A percentile compares a stretch with the other conserved stretches of the same genome.
These are phyloP conservation scores for Hypomontagnella monticulosa DNA, from an alignment of 495 filamentous ascomycete genomes.

Conservation along the genomic window DNA sequence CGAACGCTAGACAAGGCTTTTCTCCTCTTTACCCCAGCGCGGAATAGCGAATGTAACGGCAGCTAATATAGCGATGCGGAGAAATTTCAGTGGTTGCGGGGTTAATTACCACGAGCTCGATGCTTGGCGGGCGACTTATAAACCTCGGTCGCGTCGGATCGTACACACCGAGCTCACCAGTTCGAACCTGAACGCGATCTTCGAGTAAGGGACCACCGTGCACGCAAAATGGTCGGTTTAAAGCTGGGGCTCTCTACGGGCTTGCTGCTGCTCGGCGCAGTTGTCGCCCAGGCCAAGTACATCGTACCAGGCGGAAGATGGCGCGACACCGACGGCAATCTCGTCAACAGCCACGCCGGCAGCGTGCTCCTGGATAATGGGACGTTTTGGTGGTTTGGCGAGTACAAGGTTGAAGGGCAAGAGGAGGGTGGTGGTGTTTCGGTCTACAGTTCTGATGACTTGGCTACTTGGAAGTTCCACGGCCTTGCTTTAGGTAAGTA, in stretches of 20 bases:
- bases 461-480: slow-evolving; percentile 54
- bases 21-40: slow-evolving; percentile 22
- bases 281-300: slow-evolving; percentile 45
- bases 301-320: slow-evolving; percentile 59
- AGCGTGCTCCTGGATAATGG: slow-evolving; percentile 48
- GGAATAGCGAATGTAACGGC: slow-evolving; percentile 21
- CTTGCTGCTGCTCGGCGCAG: slow-evolving; percentile 34
- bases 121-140: slow-evolving; percentile 34
- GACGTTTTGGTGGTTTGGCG: slow-evolving; percentile 57
- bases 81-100: slow-evolving; percentile 23
- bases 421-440: slow-evolving; percentile 55
- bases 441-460: slow-evolving; percentile 53
- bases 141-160: slow-evolving; percentile 1
- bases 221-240: slow-evolving; percentile 27
- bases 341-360: slow-evolving; percentile 58
- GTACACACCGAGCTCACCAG: slow-evolving; percentile 11
- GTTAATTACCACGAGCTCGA: slow-evolving; percentile 27
- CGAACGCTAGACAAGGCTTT: slow-evolving; percentile 2
- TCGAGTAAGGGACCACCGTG: background rate
- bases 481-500: slow-evolving; percentile 50
- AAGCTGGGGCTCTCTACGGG: slow-evolving; percentile 3
- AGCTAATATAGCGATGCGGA: slow-evolving; percentile 38
- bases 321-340: slow-evolving; percentile 52
- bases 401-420: slow-evolving; percentile 56
- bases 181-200: background rate